These are phyloP conservation scores for Fragilaria radians DNA, from an alignment of 108 stramenopile species.

Conservation along the genomic window DNA sequence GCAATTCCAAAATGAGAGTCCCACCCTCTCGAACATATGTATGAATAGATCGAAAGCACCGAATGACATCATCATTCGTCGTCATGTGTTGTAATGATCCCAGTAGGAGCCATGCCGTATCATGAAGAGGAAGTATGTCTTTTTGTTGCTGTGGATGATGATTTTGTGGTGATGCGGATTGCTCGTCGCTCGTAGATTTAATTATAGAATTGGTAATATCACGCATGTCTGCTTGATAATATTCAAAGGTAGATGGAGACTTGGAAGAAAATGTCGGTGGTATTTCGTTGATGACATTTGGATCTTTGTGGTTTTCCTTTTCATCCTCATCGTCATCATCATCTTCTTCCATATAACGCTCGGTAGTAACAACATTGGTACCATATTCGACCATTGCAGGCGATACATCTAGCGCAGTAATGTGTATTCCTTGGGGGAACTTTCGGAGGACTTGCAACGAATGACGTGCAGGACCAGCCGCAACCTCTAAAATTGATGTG, in stretches of 20 bases:
- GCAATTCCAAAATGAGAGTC: conserved; percentile 67
- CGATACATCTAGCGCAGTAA: conserved; percentile 58
- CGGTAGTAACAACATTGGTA: conserved; percentile 34
- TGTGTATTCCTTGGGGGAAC: neutral
- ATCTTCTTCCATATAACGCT: conserved; percentile 26
- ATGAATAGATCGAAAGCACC: conserved; percentile 42
- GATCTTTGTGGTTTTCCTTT: no score
- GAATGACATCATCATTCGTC: conserved; percentile 62
- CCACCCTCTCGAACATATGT: conserved; percentile 34
- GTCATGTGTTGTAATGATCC: conserved; percentile 77
- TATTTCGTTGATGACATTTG: no score
- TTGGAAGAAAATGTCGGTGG: conserved; percentile 14
- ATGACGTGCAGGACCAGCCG: conserved; percentile 83
- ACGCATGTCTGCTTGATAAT: conserved; percentile 61
- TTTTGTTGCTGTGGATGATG: conserved; percentile 9
- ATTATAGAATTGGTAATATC: no score
- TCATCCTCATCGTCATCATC: no score
- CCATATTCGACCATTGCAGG: conserved; percentile 66
- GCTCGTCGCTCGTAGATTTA: no score
- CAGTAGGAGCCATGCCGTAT: conserved; percentile 73
- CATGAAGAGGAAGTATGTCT: no score
- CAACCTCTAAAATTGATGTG: conserved; percentile 52
- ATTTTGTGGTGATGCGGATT: no score
- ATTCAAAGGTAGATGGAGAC: conserved; percentile 23
- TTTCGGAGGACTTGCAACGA: conserved; percentile 43